These are phyloP conservation scores for Solanum pinnatisectum DNA, from an alignment of 257 asterid genomes.

Conservation along the genomic window DNA sequence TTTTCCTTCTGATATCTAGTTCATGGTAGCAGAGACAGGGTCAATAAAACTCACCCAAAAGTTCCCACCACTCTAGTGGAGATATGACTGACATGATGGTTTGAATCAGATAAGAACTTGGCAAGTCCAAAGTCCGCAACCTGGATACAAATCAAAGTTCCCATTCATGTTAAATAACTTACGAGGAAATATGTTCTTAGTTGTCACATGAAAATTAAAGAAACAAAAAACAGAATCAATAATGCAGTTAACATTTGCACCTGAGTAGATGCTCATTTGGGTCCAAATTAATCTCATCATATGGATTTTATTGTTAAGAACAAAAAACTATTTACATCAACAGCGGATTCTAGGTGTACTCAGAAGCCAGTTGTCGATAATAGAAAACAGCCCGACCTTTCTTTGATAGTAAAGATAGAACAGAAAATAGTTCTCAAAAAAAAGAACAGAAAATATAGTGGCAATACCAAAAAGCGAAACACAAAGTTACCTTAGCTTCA, in stretches of 20 bases:
- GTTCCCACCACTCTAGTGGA: constrained; percentile 20
- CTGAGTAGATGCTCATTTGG: background rate
- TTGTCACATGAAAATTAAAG: background rate
- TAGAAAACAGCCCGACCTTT: background rate
- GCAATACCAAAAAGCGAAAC: background rate
- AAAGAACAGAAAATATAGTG: background rate
- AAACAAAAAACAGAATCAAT: background rate
- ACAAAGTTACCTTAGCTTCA: constrained; percentile 14
- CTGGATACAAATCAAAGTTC: background rate
- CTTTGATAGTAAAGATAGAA: background rate
- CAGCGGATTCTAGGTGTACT: background rate
- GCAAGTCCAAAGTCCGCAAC: constrained; percentile 21
- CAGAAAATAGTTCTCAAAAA: background rate
- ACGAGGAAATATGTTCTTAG: background rate
- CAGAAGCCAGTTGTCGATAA: background rate
- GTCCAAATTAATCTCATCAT: background rate
- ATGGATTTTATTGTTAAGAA: background rate
- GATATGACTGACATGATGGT: constrained; percentile 3
- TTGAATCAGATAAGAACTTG: constrained; percentile 4
- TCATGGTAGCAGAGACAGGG: background rate
- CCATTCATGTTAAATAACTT: background rate
- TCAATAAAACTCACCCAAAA: constrained; percentile 10
- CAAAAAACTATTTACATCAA: background rate
- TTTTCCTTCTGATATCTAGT: background rate
- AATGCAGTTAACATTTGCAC: background rate